Percentiles rank a stretch among this genome's conserved stretches.
Conservation (phyloP, 208 protist species). For the Leishmania mexicana region DNA sequence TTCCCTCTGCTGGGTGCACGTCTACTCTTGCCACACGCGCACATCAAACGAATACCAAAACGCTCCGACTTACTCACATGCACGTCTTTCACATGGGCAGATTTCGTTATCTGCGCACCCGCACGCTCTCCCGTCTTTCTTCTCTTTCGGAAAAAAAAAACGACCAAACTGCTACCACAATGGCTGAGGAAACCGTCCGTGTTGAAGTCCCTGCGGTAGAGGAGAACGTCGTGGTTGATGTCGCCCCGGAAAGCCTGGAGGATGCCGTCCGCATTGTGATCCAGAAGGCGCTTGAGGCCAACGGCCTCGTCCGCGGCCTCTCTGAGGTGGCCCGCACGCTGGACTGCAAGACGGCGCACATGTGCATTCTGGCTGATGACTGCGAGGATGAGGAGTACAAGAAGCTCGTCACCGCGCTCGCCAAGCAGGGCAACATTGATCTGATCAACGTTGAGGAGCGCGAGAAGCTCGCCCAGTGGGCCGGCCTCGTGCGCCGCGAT, state of each 20-base stretch:
- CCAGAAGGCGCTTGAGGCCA: conserved; percentile 83
- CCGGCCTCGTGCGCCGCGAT: conserved; percentile 63
- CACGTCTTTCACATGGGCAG: conserved; percentile 17
- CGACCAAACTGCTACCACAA: conserved; percentile 33
- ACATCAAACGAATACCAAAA: not conserved
- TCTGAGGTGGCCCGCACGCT: conserved; percentile 86
- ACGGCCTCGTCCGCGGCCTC: conserved; percentile 89
- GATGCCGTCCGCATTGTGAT: conserved; percentile 90
- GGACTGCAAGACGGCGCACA: conserved; percentile 81
- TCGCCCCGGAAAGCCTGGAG: conserved; percentile 73
- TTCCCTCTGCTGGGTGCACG: not conserved
- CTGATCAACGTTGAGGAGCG: conserved; percentile 89
- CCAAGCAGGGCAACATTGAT: conserved; percentile 83
- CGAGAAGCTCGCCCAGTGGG: conserved; percentile 86
- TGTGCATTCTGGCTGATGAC: conserved; percentile 91
- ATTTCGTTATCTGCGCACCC: conserved; percentile 32
- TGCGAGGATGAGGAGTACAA: conserved; percentile 94
- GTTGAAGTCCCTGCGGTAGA: conserved; percentile 68
- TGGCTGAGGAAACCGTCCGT: conserved; percentile 85
- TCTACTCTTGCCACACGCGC: not conserved
- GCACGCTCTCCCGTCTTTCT: conserved; percentile 7
- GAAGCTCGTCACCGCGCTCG: conserved; percentile 87
- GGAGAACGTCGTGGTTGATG: conserved; percentile 59
- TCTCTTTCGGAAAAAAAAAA: conserved; percentile 17
- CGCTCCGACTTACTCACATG: not conserved